Conservation (phyloP, 148 eudicot genomes). For the Silene uniflora region DNA sequence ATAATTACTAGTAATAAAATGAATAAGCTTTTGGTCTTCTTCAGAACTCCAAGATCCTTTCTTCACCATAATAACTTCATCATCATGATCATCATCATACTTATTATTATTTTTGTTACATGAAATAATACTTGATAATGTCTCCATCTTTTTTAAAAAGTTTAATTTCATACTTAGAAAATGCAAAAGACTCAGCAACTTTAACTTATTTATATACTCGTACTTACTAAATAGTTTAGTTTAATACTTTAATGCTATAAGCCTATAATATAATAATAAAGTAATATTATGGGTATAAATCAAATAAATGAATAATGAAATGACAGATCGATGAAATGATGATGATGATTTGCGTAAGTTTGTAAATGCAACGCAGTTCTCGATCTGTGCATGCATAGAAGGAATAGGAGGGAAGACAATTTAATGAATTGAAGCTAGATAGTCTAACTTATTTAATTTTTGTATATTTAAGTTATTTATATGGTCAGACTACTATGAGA, state of each 20-base stretch:
- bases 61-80: slow-evolving; percentile 1
- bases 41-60: slow-evolving; percentile 29
- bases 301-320: slow-evolving; percentile 15
- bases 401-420: background rate
- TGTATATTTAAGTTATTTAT: background rate
- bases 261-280: no score
- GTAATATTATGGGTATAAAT: no score
- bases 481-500: slow-evolving; percentile 3
- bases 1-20: slow-evolving; percentile 18
- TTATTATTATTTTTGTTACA: background rate
- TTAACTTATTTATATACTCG: no score
- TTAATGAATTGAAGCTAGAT: slow-evolving; percentile 14
- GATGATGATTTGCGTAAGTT: slow-evolving; percentile 2
- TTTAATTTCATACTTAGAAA: background rate
- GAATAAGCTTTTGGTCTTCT: slow-evolving; percentile 28
- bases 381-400: background rate
- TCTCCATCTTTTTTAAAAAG: background rate
- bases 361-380: slow-evolving; percentile 13
- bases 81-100: background rate
- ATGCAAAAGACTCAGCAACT: background rate
- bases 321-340: slow-evolving; percentile 19
- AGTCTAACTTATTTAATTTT: no score
- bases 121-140: slow-evolving; percentile 1
- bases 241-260: no score
- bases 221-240: no score